These are phyloP conservation scores for Wickerhamomyces sp. DNA, from an alignment of 1,139 yeast species.

Conservation along the genomic window DNA sequence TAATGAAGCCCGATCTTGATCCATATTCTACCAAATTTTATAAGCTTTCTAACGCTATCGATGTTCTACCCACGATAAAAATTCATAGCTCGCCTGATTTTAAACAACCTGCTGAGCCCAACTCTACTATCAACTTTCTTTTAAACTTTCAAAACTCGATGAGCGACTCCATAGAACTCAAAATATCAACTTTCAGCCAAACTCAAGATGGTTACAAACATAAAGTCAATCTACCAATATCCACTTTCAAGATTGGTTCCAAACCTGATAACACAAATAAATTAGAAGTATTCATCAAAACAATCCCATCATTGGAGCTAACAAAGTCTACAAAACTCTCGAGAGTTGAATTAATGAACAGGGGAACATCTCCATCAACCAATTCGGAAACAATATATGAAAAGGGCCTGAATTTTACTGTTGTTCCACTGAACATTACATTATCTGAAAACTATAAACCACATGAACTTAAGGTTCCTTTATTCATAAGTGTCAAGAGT, in stretches of 20 bases:
- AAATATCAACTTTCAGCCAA: conserved; percentile 13
- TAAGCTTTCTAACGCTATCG: conserved; percentile 24
- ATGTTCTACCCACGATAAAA: conserved; percentile 24
- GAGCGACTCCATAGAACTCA: conserved; percentile 10
- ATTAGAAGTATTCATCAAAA: conserved; percentile 18
- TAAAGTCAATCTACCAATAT: conserved; percentile 23
- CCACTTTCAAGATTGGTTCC: conserved; percentile 18
- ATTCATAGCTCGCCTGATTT: conserved; percentile 7
- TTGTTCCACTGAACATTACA: conserved; percentile 15
- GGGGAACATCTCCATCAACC: conserved; percentile 11
- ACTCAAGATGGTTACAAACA: conserved; percentile 4
- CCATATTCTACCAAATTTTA: conserved; percentile 25
- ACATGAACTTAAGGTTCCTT: conserved; percentile 9
- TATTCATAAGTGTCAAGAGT: conserved; percentile 15
- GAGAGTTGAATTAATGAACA: conserved; percentile 25
- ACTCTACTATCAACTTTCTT: not conserved
- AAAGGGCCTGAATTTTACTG: conserved; percentile 14
- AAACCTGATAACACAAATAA: conserved; percentile 19
- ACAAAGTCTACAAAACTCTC: conserved; percentile 22
- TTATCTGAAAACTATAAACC: not conserved
- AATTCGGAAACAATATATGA: conserved; percentile 14
- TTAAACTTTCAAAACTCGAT: conserved; percentile 2
- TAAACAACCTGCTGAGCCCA: not conserved
- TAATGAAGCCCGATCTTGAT: conserved; percentile 26
- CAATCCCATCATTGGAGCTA: conserved; percentile 24